phyloP scores from a whole-genome alignment of 106 monocot genomes.

The Dendrobium chrysotoxum region DNA sequence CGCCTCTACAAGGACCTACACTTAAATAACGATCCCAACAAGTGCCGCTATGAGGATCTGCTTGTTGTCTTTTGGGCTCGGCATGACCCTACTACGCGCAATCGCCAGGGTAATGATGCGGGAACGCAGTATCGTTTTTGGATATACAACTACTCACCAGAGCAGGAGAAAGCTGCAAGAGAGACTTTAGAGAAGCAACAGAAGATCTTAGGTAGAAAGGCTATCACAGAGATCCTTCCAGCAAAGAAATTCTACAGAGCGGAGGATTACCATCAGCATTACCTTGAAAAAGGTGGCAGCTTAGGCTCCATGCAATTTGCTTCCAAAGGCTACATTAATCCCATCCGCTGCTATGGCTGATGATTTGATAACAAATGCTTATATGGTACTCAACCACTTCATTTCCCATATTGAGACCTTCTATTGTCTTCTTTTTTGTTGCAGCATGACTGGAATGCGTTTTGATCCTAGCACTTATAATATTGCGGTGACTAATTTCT shows the following conservation, averaged over 20 bases:
- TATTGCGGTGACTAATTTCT: no score
- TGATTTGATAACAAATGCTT: neutral
- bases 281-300: slow-evolving; percentile 60
- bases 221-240: slow-evolving; percentile 73
- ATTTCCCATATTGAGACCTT: neutral
- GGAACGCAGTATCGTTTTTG: slow-evolving; percentile 72
- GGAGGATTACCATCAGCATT: slow-evolving; percentile 82
- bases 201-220: slow-evolving; percentile 37
- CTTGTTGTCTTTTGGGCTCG: no score
- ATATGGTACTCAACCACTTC: neutral
- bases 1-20: no score
- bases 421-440: neutral
- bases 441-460: no score
- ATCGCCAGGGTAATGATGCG: slow-evolving; percentile 67
- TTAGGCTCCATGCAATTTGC: slow-evolving; percentile 17
- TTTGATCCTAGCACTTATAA: no score
- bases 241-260: slow-evolving; percentile 62
- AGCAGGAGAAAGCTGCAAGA: slow-evolving; percentile 51
- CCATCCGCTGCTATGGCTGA: slow-evolving; percentile 29
- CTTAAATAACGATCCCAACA: no score
- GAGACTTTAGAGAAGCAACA: slow-evolving; percentile 45
- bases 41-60: no score
- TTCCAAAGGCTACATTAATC: slow-evolving; percentile 18
- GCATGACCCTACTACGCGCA: no score
- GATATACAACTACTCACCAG: slow-evolving; percentile 67